Conservation (phyloP, 345 rosid genomes). For the Bruguiera sexangula region DNA sequence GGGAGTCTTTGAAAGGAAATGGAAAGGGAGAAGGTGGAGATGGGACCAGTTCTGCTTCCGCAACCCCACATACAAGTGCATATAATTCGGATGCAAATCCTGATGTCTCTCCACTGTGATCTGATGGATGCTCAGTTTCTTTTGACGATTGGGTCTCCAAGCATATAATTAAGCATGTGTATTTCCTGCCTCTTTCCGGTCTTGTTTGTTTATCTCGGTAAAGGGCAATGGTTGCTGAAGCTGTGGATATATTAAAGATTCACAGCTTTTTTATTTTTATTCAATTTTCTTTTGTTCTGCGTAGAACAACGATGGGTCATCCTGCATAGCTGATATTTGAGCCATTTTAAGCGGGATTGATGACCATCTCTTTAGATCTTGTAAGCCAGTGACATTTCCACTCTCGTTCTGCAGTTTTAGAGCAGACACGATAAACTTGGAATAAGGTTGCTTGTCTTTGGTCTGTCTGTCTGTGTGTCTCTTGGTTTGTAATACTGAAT, state of each 20-base stretch:
- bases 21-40: neutral
- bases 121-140: neutral
- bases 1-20: neutral
- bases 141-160: neutral
- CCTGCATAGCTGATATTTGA: conserved; percentile 4
- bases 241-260: neutral
- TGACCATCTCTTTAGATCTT: neutral
- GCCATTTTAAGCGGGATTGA: neutral
- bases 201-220: neutral
- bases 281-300: neutral
- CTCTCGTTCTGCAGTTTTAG: neutral
- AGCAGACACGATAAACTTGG: neutral
- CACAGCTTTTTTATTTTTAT: neutral
- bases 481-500: no score
- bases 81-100: neutral
- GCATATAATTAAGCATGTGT: no score
- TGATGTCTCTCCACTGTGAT: neutral
- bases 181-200: neutral
- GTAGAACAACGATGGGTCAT: neutral
- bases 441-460: neutral
- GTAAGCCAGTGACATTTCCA: no score
- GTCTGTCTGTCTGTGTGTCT: neutral
- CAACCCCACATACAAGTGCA: neutral
- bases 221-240: neutral
- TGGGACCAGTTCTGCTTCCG: neutral